Percentiles rank a stretch among this genome's conserved stretches.
Conservation (phyloP, 306 rosid species). For the Castanospermum australe region DNA sequence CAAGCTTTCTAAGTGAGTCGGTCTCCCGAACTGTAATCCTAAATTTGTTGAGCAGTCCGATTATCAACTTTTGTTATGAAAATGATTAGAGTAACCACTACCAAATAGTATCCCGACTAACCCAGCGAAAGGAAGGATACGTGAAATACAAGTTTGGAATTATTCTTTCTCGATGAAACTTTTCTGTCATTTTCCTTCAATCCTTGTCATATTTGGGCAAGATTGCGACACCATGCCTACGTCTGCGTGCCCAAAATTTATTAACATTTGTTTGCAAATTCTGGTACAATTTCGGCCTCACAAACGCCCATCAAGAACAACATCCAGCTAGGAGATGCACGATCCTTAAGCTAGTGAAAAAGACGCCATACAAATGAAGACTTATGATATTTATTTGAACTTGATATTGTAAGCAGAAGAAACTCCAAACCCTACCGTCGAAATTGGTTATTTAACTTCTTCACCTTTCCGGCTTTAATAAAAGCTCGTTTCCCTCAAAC, state of each 20-base stretch:
- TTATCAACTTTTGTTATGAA: background rate
- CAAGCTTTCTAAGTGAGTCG: background rate
- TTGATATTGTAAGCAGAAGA: background rate
- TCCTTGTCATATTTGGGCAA: slow-evolving; percentile 1
- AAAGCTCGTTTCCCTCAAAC: background rate
- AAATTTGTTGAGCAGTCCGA: background rate
- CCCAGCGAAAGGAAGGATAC: background rate
- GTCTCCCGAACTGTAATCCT: background rate
- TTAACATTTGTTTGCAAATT: background rate
- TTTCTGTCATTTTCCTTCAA: slow-evolving; percentile 2
- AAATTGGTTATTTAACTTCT: background rate
- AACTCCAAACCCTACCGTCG: background rate
- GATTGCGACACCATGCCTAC: background rate
- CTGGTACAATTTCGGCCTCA: slow-evolving; percentile 16
- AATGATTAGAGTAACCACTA: background rate
- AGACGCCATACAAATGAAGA: background rate
- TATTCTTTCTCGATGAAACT: background rate
- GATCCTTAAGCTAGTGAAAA: slow-evolving; percentile 1
- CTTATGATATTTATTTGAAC: background rate
- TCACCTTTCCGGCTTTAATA: background rate
- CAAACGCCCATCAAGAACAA: slow-evolving; percentile 6
- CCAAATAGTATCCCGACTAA: background rate
- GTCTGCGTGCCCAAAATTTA: background rate
- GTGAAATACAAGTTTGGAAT: background rate
- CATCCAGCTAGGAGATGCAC: background rate